Evolutionary conservation across 495 filamentous ascomycete species (phyloP).

Genomic region (Astrocystis sublimbata): DNA sequence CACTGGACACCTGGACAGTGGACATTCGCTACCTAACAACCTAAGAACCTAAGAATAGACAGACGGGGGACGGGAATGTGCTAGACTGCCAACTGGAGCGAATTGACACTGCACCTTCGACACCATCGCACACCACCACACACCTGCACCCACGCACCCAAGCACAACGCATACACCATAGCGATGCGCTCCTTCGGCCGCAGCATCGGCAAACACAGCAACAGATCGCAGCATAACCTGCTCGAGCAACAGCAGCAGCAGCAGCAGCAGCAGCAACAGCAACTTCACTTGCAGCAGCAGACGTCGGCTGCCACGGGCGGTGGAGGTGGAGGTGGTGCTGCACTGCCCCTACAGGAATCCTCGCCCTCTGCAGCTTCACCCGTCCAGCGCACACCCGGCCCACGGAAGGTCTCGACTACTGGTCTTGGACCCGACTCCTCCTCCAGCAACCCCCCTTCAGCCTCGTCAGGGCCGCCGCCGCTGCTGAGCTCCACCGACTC

Average conservation of each 20-base stretch:
- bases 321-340: conserved; percentile 29
- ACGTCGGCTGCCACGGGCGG: conserved; percentile 36
- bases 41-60: conserved; percentile 14
- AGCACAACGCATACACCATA: no score
- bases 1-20: conserved; percentile 11
- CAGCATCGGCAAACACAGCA: conserved; percentile 48
- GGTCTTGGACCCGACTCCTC: conserved; percentile 28
- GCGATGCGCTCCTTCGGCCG: conserved; percentile 46
- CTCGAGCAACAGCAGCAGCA: conserved; percentile 43
- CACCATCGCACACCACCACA: no score
- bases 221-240: conserved; percentile 53
- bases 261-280: conserved; percentile 32
- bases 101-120: no score
- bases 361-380: conserved; percentile 18
- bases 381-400: conserved; percentile 16
- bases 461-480: conserved; percentile 37
- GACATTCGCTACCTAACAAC: no score
- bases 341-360: conserved; percentile 30
- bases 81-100: no score
- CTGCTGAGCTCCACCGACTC: conserved; percentile 50
- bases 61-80: neutral
- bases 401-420: conserved; percentile 27
- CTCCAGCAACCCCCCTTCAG: conserved; percentile 44
- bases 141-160: no score
- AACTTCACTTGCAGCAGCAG: conserved; percentile 25